These are phyloP conservation scores for Brasenia schreberi DNA, from an alignment of 164 flowering plant genomes.

Conservation along the genomic window DNA sequence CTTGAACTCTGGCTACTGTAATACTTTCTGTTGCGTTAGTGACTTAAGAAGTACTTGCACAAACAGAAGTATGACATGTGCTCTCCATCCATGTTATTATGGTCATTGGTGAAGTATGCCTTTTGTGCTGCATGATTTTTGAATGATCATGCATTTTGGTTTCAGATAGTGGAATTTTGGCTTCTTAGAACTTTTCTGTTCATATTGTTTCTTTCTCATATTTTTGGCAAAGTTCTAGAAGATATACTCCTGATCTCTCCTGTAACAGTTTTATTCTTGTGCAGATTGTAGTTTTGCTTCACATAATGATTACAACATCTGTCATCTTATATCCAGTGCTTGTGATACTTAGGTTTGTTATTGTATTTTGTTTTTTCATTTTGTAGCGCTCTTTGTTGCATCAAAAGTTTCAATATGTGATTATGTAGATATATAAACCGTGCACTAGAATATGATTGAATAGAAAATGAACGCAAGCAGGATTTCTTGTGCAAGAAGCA, in stretches of 20 bases:
- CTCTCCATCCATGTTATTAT: too few relatives aligned
- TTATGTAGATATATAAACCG: too few relatives aligned
- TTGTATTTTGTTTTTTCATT: neutral
- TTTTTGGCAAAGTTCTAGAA: neutral
- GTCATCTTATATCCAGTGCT: constrained; percentile 18
- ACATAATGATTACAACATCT: constrained; percentile 13
- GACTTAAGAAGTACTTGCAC: too few relatives aligned
- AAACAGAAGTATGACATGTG: too few relatives aligned
- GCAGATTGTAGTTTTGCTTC: constrained; percentile 20
- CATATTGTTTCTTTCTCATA: neutral
- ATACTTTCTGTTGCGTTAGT: too few relatives aligned
- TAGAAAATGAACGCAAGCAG: too few relatives aligned
- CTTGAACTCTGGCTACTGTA: too few relatives aligned
- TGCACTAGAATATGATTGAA: too few relatives aligned
- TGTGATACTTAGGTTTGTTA: constrained; percentile 21
- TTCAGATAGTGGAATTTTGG: neutral
- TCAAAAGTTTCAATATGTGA: too few relatives aligned
- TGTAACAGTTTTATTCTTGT: neutral
- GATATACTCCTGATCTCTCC: neutral
- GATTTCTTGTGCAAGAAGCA: too few relatives aligned
- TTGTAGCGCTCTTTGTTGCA: neutral
- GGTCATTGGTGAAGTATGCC: too few relatives aligned
- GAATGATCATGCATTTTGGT: neutral
- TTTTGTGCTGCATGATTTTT: too few relatives aligned
- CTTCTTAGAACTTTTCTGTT: neutral